Percentiles rank a stretch among this genome's conserved stretches.
Evolutionary conservation across 2,329 filamentous ascomycete genomes (phyloP).

Genomic region (Dactylellina parvicollis): DNA sequence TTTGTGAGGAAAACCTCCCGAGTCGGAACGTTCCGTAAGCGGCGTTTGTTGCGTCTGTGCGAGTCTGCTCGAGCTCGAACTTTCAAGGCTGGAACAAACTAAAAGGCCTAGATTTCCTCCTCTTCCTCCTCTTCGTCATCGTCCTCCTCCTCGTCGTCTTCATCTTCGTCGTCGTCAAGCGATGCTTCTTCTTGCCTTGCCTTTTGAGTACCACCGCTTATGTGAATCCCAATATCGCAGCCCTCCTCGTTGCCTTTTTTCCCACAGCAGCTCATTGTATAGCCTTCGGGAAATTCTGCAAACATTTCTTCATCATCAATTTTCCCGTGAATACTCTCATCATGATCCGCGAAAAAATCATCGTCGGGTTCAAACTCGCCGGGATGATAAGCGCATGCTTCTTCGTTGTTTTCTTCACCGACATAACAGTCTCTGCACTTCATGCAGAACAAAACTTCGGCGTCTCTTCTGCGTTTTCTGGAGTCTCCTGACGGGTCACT

Average conservation of each 20-base stretch:
- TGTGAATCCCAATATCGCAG: slow-evolving; percentile 27
- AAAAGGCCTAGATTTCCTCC: not conserved
- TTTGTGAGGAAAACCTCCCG: no score
- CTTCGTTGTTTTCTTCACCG: slow-evolving; percentile 37
- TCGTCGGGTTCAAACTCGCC: slow-evolving; percentile 41
- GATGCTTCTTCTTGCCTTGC: not conserved
- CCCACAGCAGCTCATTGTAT: slow-evolving; percentile 34
- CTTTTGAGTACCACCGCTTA: not conserved
- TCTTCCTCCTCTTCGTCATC: slow-evolving; percentile 5
- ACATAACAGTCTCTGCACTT: slow-evolving; percentile 44
- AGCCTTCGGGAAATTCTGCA: slow-evolving; percentile 33
- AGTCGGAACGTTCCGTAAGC: no score
- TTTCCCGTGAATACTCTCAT: slow-evolving; percentile 13
- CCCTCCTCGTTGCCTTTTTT: slow-evolving; percentile 16
- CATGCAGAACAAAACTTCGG: slow-evolving; percentile 33
- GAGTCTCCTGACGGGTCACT: not conserved
- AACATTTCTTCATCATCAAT: slow-evolving; percentile 38
- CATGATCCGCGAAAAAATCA: slow-evolving; percentile 37
- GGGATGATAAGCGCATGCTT: slow-evolving; percentile 42
- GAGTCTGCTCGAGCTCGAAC: not conserved
- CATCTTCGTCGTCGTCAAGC: slow-evolving; percentile 14
- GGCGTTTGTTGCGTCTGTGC: slow-evolving; percentile 7
- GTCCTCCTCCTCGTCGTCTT: slow-evolving; percentile 4
- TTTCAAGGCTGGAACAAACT: no score
- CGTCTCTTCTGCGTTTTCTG: slow-evolving; percentile 32